These are phyloP conservation scores for Aspergillus ustus DNA, from an alignment of 2,329 filamentous ascomycete species.

Conservation along the genomic window DNA sequence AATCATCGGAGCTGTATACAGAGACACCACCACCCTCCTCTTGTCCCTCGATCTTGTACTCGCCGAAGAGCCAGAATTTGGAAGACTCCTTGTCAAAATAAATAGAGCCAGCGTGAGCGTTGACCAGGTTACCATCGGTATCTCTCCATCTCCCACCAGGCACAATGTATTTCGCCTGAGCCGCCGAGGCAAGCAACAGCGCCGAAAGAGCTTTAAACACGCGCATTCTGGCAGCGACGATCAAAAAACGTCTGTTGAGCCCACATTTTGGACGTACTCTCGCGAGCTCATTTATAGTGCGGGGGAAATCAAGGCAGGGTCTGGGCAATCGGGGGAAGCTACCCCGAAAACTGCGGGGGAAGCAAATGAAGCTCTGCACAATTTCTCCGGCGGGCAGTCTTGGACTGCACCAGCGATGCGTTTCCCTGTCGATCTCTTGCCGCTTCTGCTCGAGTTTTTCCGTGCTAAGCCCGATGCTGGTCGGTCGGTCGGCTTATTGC, in stretches of 20 bases:
- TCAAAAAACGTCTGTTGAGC: not conserved
- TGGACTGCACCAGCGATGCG: not conserved
- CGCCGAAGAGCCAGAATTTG: conserved; percentile 66
- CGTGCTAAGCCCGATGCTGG: not conserved
- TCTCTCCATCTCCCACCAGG: conserved; percentile 66
- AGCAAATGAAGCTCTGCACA: conserved; percentile 13
- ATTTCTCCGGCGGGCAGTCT: conserved; percentile 18
- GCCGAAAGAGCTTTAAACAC: not conserved
- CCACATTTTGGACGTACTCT: not conserved
- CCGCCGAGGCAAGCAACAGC: conserved; percentile 9
- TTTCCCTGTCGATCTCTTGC: not conserved
- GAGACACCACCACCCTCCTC: conserved; percentile 64
- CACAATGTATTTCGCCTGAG: conserved; percentile 60
- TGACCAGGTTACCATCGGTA: conserved; percentile 63
- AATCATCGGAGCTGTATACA: conserved; percentile 65
- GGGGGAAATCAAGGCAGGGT: not conserved
- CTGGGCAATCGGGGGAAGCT: conserved; percentile 15
- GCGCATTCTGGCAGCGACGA: conserved; percentile 9
- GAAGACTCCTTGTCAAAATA: conserved; percentile 57
- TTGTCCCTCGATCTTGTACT: conserved; percentile 64
- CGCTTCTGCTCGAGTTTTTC: not conserved
- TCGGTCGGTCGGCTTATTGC: not conserved
- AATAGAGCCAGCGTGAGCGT: conserved; percentile 65
- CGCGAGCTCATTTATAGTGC: conserved; percentile 1
- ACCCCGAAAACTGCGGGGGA: conserved; percentile 24